phyloP scores from a whole-genome alignment of 1,284 basidiomycete genomes.

The Rhodotorula sp. region DNA sequence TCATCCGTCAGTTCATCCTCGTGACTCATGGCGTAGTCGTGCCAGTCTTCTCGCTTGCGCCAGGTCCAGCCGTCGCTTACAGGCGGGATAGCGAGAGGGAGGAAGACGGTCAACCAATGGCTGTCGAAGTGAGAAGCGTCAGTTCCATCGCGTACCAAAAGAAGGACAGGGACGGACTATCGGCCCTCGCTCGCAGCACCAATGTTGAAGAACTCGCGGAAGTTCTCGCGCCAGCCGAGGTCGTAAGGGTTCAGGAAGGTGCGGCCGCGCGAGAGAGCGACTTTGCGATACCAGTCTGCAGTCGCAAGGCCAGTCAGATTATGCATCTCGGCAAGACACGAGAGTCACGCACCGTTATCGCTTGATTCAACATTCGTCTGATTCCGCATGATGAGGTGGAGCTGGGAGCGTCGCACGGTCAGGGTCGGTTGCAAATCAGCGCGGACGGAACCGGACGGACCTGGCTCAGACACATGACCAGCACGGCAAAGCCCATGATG shows the following conservation, averaged over 20 bases:
- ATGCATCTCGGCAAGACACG: too few relatives aligned
- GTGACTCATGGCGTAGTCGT: conserved; percentile 53
- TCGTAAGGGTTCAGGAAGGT: conserved; percentile 89
- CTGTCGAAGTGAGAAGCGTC: neutral
- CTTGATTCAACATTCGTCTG: conserved; percentile 91
- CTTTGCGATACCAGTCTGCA: conserved; percentile 64
- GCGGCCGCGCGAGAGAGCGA: conserved; percentile 62
- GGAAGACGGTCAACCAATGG: conserved; percentile 66
- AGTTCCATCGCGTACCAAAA: neutral
- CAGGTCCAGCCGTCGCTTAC: conserved; percentile 83
- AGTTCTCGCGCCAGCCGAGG: conserved; percentile 70
- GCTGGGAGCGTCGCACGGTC: conserved; percentile 54
- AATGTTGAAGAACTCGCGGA: conserved; percentile 85
- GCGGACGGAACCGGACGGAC: neutral
- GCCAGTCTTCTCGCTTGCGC: conserved; percentile 65
- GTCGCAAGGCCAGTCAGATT: too few relatives aligned
- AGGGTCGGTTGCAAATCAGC: too few relatives aligned
- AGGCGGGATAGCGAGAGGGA: conserved; percentile 78
- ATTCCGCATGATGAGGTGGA: conserved; percentile 71
- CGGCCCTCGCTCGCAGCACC: conserved; percentile 59
- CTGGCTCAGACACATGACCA: conserved; percentile 63
- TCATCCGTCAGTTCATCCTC: conserved; percentile 60
- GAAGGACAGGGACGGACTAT: conserved; percentile 63
- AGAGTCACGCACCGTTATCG: conserved; percentile 62
- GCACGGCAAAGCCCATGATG: conserved; percentile 71